Evolutionary conservation across 352 stramenopile genomes (phyloP), one percentile per base, ranked within the genome.

Genomic region (Globisporangium ultimum): DNA sequence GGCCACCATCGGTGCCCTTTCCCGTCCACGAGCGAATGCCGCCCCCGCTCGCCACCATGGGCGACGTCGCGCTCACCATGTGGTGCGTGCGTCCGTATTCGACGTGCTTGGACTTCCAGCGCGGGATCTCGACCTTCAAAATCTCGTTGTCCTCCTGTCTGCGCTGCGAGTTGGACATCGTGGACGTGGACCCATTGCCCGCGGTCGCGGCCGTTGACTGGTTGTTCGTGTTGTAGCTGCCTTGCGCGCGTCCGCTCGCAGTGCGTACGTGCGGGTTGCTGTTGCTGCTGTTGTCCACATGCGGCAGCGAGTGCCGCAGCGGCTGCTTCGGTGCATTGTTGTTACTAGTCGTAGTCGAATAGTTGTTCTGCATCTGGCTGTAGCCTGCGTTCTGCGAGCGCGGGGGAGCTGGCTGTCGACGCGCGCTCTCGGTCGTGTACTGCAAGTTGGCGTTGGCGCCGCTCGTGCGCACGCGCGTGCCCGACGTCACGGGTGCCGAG

Each of bases 41-140:
- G 8, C 55, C 50, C 3, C 59, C 62, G 1, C 40, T 55, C 13
- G 53, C 40, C 14, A 67, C 56, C 63, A 74, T 71, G 21, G 67
- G 59, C 5, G 55, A 67, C 17, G 74, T 67, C 7, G 71, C 76
- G 41, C 74, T 82, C 18, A 70, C 20, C 34, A 60, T 59, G 55
- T 59, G 63, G 51, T 53, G 66, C 32, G 53, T 38, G 9, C 55
- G 24, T 20, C 76, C 50, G 41, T 75, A 70, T 17, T 67, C 77
- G 48, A 84, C 58, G 46, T 88, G 73, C 55, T 73, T 84, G 40
- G 76, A 82, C 48, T 85, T 69, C 82, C 82, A 91, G 14, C 67
- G 63, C 8, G 82, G 82, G 58, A 91, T 91, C 60, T 91, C 82
- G 48, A 91, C 79, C 46, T 84, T 84, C 18, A 84, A 41, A 32